Conservation (phyloP, 257 asterid species). For the Mentha longifolia region DNA sequence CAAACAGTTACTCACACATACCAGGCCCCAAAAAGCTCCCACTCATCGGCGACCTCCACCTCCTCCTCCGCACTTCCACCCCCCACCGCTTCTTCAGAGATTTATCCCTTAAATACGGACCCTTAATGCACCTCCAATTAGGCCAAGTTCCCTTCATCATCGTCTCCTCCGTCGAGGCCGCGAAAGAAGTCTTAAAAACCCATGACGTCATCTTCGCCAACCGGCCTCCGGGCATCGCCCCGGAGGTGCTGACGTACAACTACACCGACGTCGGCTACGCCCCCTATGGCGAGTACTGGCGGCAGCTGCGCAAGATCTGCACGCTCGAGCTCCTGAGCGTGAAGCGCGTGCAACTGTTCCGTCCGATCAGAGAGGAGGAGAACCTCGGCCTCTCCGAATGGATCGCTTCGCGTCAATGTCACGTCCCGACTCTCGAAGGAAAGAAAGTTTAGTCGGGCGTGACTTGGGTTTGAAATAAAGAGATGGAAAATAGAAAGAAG, state of each 20-base stretch:
- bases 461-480: too few relatives aligned
- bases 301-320: conserved; percentile 25
- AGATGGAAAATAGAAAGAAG: too few relatives aligned
- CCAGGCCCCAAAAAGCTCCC: conserved; percentile 31
- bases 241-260: conserved; percentile 3
- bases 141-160: conserved; percentile 36
- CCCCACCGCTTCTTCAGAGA: conserved; percentile 35
- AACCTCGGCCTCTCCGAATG: too few relatives aligned
- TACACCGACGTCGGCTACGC: conserved; percentile 24
- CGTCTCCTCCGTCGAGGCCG: conserved; percentile 15
- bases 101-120: conserved; percentile 31
- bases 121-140: conserved; percentile 33
- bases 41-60: conserved; percentile 36
- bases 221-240: conserved; percentile 11
- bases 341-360: conserved; percentile 1
- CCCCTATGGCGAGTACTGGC: conserved; percentile 32
- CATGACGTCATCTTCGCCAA: conserved; percentile 34
- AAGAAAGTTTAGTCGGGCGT: too few relatives aligned
- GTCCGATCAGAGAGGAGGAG: background rate
- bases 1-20: background rate
- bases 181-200: conserved; percentile 27
- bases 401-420: too few relatives aligned
- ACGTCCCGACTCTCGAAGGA: too few relatives aligned
- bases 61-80: background rate
- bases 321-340: conserved; percentile 29